A percentile compares a stretch with the other conserved stretches of the same genome.
phyloP scores from a whole-genome alignment of 305 asterid genomes.

The Fraxinus velutina region DNA sequence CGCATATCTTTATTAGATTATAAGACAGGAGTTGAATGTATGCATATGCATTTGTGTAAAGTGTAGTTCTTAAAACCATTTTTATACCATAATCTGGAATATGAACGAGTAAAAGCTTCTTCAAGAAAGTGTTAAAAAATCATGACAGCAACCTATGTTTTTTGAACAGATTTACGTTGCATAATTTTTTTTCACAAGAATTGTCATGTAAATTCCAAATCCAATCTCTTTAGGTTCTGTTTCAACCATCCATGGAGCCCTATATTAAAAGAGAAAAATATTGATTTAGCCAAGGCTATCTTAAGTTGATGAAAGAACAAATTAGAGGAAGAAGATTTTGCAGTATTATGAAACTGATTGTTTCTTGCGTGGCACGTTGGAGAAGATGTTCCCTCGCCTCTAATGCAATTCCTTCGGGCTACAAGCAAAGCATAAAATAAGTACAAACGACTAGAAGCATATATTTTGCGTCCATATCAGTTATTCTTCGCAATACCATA shows the following conservation, averaged over 20 bases:
- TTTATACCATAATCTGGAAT: neutral
- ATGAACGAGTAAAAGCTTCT: neutral
- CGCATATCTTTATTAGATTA: neutral
- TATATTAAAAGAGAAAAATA: conserved; percentile 30
- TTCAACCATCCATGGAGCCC: conserved; percentile 99
- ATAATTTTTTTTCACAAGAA: neutral
- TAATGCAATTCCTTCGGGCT: conserved; percentile 84
- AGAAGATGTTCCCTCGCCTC: conserved; percentile 86
- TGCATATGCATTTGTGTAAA: neutral
- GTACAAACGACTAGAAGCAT: neutral
- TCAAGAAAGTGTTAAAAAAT: neutral
- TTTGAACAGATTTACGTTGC: neutral
- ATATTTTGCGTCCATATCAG: neutral
- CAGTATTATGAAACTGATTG: conserved; percentile 60
- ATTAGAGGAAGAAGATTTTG: neutral
- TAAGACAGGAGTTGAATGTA: neutral
- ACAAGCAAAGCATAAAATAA: conserved; percentile 19
- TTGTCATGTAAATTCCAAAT: conserved; percentile 66
- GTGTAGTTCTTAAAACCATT: neutral
- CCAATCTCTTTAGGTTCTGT: conserved; percentile 82
- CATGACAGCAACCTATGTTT: neutral
- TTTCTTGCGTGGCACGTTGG: conserved; percentile 70
- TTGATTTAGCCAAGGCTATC: neutral
- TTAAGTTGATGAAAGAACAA: neutral
- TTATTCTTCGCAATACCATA: neutral